Conservation (phyloP, 73 alveolate species). For the Symbiodinium natans region DNA sequence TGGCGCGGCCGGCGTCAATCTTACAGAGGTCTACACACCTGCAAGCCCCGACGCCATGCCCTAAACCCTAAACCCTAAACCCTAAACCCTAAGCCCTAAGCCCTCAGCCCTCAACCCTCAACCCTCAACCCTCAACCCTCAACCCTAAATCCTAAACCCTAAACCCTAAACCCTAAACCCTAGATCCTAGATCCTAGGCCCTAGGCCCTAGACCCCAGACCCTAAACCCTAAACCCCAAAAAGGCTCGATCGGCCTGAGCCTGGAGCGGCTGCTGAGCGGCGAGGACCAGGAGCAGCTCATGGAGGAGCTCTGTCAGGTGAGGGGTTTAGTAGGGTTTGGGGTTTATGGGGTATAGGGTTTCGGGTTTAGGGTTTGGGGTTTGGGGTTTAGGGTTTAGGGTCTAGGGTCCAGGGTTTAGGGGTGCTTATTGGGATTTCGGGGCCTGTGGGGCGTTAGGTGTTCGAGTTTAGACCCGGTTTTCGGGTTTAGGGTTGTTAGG, state of each 20-base stretch:
- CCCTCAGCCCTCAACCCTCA: neutral
- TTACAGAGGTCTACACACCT: no score
- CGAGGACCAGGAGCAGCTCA: neutral
- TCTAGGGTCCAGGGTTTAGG: neutral
- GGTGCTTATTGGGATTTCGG: neutral
- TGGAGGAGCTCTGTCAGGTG: neutral
- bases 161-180: neutral
- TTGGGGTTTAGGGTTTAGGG: neutral
- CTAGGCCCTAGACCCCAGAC: neutral
- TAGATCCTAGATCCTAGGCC: neutral
- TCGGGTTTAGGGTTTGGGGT: neutral
- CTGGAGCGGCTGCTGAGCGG: constrained; percentile 27
- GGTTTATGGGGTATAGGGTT: neutral
- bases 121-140: neutral
- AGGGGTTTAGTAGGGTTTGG: neutral
- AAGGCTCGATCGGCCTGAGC: constrained; percentile 34
- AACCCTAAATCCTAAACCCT: neutral
- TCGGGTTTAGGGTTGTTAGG: no score
- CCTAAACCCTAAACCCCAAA: neutral
- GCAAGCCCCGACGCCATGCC: no score
- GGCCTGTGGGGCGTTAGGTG: neutral
- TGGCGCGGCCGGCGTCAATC: no score
- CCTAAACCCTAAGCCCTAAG: no score
- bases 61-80: no score
- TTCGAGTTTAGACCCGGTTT: neutral